Conservation (phyloP, 2,329 filamentous ascomycete species). For the Scytalidium sp. region DNA sequence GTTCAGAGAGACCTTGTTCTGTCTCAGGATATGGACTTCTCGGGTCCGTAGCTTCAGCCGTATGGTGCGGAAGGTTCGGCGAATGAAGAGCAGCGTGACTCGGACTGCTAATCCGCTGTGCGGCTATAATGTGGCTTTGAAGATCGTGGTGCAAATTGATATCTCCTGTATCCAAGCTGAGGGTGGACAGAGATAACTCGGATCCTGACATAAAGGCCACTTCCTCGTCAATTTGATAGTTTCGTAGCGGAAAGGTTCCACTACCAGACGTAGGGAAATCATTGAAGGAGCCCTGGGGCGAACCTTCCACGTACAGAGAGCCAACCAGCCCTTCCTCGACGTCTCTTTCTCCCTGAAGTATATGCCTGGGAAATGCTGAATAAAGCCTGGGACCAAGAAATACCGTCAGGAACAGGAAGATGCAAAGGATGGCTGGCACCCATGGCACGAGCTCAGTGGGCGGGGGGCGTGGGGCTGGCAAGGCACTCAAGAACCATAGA, state of each 20-base stretch:
- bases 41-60: too few relatives aligned
- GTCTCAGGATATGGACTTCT: too few relatives aligned
- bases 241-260: neutral
- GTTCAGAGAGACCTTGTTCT: too few relatives aligned
- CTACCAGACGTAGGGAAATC: neutral
- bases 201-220: neutral
- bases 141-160: neutral
- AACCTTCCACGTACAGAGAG: neutral
- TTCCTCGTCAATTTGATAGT: neutral
- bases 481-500: slow-evolving; percentile 4
- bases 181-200: neutral
- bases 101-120: neutral
- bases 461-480: slow-evolving; percentile 7
- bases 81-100: too few relatives aligned
- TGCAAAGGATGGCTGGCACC: slow-evolving; percentile 8
- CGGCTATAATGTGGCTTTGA: neutral
- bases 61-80: too few relatives aligned
- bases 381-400: slow-evolving; percentile 3
- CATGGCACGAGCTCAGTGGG: slow-evolving; percentile 10
- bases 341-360: neutral
- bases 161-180: neutral
- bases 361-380: neutral
- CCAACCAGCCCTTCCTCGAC: neutral
- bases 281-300: neutral
- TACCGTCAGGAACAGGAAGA: slow-evolving; percentile 11